Evolutionary conservation across 805 yeast genomes (phyloP), one percentile per base, ranked within the genome.

Genomic region (Kluyveromyces dobzhanskii): DNA sequence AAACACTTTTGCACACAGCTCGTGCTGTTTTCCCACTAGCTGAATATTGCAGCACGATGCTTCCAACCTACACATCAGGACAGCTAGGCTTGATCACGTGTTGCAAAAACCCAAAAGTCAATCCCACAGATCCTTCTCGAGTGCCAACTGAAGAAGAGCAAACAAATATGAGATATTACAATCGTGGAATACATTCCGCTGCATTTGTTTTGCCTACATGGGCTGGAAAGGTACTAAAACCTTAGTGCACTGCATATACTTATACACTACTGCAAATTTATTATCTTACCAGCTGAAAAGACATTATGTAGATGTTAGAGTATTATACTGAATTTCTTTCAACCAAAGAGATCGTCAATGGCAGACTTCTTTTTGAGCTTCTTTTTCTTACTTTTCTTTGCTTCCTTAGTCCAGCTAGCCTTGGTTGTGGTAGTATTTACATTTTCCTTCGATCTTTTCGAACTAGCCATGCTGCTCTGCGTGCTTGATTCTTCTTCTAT

Each of bases 51-150:
- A 85, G 82, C 59, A 80, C 90, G 44, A 80, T 85, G 50, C 85
- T 85, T 60, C 95, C 95, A 29, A 76, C 85, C 11, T 85, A 85
- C 61, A 85, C 95, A 3, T 80, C 90, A 6, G 95, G 95, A 12
- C 94, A 85, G 61, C 70, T 85, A 46, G 94, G 94, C 1, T 66
- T 85, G 40, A 69, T 85, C 57, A 73, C 84, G 17, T 83, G 90
- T 44, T 70, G 80, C 30, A 80, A 78, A 53, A 73, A 79, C 51
- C 47, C 63, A 1, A 30, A 54, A 0, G 63, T 68, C 17, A 58
- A 69, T 45, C 64, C 84, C 40, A 61, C 61, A 17, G 59, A 44
- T 25, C 90, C 94, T 7, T 42, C 59, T 21, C 73, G 88, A 48
- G 53, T 71, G 38, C 48, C 70, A 5, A 46, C 59, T 2, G 70